Evolutionary conservation across 2,329 filamentous ascomycete genomes (phyloP), one percentile per base, ranked within the genome.

Genomic region (Teratosphaeria pseudoeucalypti): DNA sequence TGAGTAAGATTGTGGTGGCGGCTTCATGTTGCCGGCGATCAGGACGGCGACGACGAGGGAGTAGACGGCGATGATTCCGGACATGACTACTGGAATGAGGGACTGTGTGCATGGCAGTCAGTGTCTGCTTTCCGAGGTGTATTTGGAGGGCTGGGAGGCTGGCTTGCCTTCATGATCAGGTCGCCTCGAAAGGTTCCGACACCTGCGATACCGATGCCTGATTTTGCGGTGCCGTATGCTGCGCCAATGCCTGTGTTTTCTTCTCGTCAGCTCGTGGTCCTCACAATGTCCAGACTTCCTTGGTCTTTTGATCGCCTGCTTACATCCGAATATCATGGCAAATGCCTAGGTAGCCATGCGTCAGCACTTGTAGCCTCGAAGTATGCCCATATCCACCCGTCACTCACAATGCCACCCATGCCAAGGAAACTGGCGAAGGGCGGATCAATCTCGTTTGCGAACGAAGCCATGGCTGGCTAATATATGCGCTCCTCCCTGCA

Each of bases 61-160:
- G 78, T 99, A 99, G 67, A 99, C 94, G 60, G 94, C 94, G 71
- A 99, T 90, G 73, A 99, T 99, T 84, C 94, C 94, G 68, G 94
- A 95, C 94, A 99, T 99, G 80, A 99, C 87, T 66, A 94, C 89
- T 63, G 89, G 89, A 67, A 92, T 92, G 57, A 92, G 79, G 60
- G 87, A 92, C 88, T 91, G 53, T 26, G 26, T 19, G 3, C 23
- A 16, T 16, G 53, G 11, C 7, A 32, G 6, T 32, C 7, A 55
- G n/a, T 55, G n/a, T 52, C 3, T 3, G 23, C 23, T 53, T 23
- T 27, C 55, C n/a, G 43, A 11, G n/a, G 19, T 23, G 19, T 54
- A 34, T 55, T 23, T 19, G 23, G 23, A n/a, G 52, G 23, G 19
- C 14, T 14, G 5, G 27, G 29, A n/a, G 3, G 4, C 16, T n/a